These are phyloP conservation scores for Phoma sp. DNA, from an alignment of 2,329 filamentous ascomycete species.

Conservation along the genomic window DNA sequence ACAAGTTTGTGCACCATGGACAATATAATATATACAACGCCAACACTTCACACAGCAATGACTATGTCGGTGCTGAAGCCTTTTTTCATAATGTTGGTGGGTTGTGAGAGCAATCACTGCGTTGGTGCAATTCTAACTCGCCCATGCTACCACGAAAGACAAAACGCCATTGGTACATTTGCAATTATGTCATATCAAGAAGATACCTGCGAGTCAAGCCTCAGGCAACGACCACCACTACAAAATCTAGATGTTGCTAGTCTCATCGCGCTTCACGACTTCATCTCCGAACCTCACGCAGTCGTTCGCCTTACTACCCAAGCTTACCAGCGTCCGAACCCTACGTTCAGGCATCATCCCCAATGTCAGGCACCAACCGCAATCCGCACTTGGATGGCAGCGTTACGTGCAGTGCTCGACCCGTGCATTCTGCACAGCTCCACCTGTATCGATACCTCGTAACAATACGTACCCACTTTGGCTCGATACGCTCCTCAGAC, in stretches of 20 bases:
- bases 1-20: too few relatives aligned
- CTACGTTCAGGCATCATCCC: conserved; percentile 9
- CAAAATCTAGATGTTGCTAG: background rate
- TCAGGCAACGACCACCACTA: too few relatives aligned
- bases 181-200: background rate
- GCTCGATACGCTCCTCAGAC: background rate
- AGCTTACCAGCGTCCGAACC: background rate
- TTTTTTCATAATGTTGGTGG: too few relatives aligned
- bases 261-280: background rate
- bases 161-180: too few relatives aligned
- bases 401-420: background rate
- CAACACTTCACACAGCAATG: too few relatives aligned
- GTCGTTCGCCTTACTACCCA: background rate
- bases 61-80: too few relatives aligned
- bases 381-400: background rate
- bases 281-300: conserved; percentile 4
- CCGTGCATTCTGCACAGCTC: conserved; percentile 1
- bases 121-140: too few relatives aligned
- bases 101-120: too few relatives aligned
- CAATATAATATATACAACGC: too few relatives aligned
- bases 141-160: too few relatives aligned
- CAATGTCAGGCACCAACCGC: conserved; percentile 11
- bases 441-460: conserved; percentile 14
- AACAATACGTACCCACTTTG: conserved; percentile 8
- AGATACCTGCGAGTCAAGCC: too few relatives aligned